Base-by-base conservation (phyloP, 805 yeast species). In the Torulaspora indica region DNA sequence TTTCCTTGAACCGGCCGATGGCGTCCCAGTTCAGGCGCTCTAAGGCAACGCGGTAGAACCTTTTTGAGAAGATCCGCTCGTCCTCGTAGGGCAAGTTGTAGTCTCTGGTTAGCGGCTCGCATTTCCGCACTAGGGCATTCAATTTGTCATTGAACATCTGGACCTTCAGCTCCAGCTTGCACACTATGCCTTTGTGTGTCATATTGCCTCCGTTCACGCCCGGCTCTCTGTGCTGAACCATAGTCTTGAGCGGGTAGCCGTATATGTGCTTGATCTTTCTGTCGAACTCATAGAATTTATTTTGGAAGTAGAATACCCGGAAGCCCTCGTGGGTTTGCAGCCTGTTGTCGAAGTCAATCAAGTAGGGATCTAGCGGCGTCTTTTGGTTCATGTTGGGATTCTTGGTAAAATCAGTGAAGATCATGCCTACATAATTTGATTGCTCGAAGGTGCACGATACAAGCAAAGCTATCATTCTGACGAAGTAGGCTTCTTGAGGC, bases 361-460 rank as follows among this genome's bases (percentile, higher is more conserved):
- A n/a, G 30, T 49, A 59, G 10, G 49, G 48, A 39, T 55, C 63
- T 35, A 56, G 54, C 5, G 59, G 46, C 30, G 53, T 53, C 22
- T 54, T 54, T 31, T 51, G 56, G 20, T 28, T 33, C 5, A 43
- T 40, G 12, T 18, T 14, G 1, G 42, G 25, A 38, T 57, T 60
- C 6, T 40, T 28, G 1, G 61, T 61, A 35, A 62, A 61, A 48
- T 62, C 67, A 8, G 66, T 61, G 25, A 62, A 57, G 9, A 56
- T 51, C 38, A 58, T 37, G 14, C 49, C 38, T 1, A 40, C 48
- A 40, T 42, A 57, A 3, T 40, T 22, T 0, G 33, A 29, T 17
- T 45, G 40, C 27, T 55, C 56, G 38, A 49, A 51, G 2, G 58
- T 38, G 30, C 50, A 48, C 4, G 60, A 49, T 2, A 58, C 54